phyloP scores from a whole-genome alignment of 768 basidiomycete genomes.

The Rhizopogon salebrosus region DNA sequence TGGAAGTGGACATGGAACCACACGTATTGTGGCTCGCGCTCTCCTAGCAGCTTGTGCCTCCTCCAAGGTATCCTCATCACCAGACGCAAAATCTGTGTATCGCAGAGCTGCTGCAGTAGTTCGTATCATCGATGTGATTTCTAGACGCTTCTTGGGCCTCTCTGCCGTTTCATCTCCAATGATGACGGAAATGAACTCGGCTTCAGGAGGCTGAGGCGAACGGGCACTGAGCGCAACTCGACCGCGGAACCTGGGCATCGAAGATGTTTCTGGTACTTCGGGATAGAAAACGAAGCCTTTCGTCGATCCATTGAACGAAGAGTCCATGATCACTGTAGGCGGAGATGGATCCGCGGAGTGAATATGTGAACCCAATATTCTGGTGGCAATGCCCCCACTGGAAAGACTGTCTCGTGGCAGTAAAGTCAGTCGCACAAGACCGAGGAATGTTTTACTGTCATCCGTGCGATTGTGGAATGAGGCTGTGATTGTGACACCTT shows the following conservation, averaged over 20 bases:
- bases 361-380: not conserved
- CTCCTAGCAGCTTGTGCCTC: slow-evolving; percentile 1
- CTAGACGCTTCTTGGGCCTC: not conserved
- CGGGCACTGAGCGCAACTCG: not conserved
- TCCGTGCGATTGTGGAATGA: not conserved
- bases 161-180: not conserved
- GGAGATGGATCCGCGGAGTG: not conserved
- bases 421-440: not conserved
- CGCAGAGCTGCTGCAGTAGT: not conserved
- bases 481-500: not conserved
- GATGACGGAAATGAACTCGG: not conserved
- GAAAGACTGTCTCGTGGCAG: not conserved
- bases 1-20: slow-evolving; percentile 1
- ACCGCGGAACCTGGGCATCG: not conserved
- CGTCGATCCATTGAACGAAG: not conserved
- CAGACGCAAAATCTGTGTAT: not conserved
- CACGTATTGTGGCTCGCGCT: not conserved
- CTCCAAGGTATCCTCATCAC: slow-evolving; percentile 1
- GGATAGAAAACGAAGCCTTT: slow-evolving; percentile 2
- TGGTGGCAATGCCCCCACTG: not conserved
- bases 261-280: not conserved
- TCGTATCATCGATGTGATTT: not conserved
- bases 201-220: slow-evolving; percentile 1
- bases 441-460: slow-evolving; percentile 1
- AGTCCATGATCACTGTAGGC: slow-evolving; percentile 1